Percentiles rank a stretch among this genome's conserved stretches.
phyloP scores from a whole-genome alignment of 371 early-diverging fungal genomes.

The Zychaea mexicana region DNA sequence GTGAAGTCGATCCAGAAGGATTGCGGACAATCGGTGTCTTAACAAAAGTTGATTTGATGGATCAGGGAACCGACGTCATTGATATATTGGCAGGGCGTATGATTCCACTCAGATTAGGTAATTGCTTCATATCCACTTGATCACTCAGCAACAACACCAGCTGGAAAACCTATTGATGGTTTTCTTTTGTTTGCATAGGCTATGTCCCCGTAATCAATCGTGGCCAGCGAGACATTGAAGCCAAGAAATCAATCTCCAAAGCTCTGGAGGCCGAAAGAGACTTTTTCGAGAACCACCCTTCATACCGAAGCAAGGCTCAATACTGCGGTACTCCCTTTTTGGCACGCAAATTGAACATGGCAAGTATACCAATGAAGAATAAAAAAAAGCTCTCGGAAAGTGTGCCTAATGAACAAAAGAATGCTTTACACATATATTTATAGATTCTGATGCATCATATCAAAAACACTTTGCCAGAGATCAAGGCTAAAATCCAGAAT shows the following conservation, averaged over 20 bases:
- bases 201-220: conserved; percentile 97
- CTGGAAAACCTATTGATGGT: too few species aligned
- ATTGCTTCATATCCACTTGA: background rate
- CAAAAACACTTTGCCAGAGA: conserved; percentile 94
- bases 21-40: conserved; percentile 98
- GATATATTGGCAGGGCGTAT: conserved; percentile 97
- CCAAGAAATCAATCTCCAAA: conserved; percentile 82
- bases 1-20: conserved; percentile 98
- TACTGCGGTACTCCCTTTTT: conserved; percentile 99
- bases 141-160: too few species aligned
- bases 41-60: conserved; percentile 99
- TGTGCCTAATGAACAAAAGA: too few species aligned
- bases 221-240: conserved; percentile 95
- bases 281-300: conserved; percentile 93
- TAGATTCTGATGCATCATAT: conserved; percentile 98
- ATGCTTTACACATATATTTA: too few species aligned
- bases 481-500: conserved; percentile 92
- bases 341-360: conserved; percentile 93
- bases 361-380: too few species aligned
- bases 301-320: conserved; percentile 94
- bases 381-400: too few species aligned
- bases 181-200: too few species aligned
- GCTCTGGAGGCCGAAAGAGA: conserved; percentile 89
- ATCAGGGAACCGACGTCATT: conserved; percentile 98
- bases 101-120: conserved; percentile 92